phyloP scores from a whole-genome alignment of 2,329 filamentous ascomycete species.

The Hypoxylon sp. region DNA sequence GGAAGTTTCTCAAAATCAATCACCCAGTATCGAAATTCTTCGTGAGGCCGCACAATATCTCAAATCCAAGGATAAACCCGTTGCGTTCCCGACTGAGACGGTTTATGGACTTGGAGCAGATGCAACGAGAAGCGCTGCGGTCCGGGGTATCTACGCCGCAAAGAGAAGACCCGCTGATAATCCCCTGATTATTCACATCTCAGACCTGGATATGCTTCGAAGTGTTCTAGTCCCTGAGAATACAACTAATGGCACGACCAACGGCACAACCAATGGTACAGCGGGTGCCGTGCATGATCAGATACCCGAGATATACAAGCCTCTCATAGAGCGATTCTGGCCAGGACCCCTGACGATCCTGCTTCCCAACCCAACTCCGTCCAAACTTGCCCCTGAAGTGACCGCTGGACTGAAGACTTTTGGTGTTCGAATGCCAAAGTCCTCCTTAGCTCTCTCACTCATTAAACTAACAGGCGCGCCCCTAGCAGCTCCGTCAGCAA shows the following conservation, averaged over 20 bases:
- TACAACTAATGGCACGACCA: slow-evolving; percentile 47
- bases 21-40: slow-evolving; percentile 59
- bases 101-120: slow-evolving; percentile 98
- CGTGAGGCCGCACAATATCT: slow-evolving; percentile 77
- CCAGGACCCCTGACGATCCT: slow-evolving; percentile 94
- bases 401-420: slow-evolving; percentile 89
- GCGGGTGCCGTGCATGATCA: slow-evolving; percentile 54
- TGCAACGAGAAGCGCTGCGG: slow-evolving; percentile 85
- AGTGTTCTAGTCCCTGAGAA: slow-evolving; percentile 64
- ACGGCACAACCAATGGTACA: slow-evolving; percentile 46
- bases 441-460: slow-evolving; percentile 87
- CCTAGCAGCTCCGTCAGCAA: slow-evolving; percentile 92
- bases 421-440: slow-evolving; percentile 89
- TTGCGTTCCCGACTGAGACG: slow-evolving; percentile 97
- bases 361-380: slow-evolving; percentile 79
- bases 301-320: slow-evolving; percentile 81
- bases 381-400: slow-evolving; percentile 87
- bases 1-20: slow-evolving; percentile 48
- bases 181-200: slow-evolving; percentile 92
- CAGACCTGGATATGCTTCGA: slow-evolving; percentile 83
- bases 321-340: slow-evolving; percentile 89
- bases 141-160: slow-evolving; percentile 91
- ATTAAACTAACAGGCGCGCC: slow-evolving; percentile 84
- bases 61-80: slow-evolving; percentile 76
- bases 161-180: slow-evolving; percentile 95